These are phyloP conservation scores for Clonostachys sp. DNA, from an alignment of 2,329 filamentous ascomycete species.

Conservation along the genomic window DNA sequence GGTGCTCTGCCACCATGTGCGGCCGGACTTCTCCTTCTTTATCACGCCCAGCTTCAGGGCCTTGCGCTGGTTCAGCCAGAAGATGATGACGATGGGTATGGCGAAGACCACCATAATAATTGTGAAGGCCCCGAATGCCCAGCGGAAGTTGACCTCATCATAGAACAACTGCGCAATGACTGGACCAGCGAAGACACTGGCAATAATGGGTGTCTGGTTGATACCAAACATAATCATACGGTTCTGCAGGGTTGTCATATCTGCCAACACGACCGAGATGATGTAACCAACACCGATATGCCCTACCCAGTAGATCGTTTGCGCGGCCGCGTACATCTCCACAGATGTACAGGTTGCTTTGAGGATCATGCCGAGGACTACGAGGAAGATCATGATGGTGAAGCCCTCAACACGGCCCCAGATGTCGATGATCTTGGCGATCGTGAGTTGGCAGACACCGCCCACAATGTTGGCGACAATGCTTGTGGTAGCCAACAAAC, in stretches of 20 bases:
- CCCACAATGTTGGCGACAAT: slow-evolving; percentile 49
- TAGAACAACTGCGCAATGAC: slow-evolving; percentile 26
- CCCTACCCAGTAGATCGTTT: slow-evolving; percentile 59
- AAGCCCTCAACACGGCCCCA: slow-evolving; percentile 43
- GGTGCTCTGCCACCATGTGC: slow-evolving; percentile 37
- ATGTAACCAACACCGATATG: slow-evolving; percentile 25
- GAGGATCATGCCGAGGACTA: slow-evolving; percentile 48
- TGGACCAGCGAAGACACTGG: slow-evolving; percentile 34
- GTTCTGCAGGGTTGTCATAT: slow-evolving; percentile 31
- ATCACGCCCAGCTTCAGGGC: slow-evolving; percentile 40
- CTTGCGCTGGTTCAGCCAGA: slow-evolving; percentile 29
- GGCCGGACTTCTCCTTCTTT: slow-evolving; percentile 29
- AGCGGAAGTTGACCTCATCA: slow-evolving; percentile 24
- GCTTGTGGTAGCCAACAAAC: slow-evolving; percentile 58
- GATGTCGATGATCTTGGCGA: slow-evolving; percentile 44
- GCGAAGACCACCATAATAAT: slow-evolving; percentile 51
- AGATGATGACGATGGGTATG: slow-evolving; percentile 18
- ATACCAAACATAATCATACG: slow-evolving; percentile 31
- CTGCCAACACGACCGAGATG: slow-evolving; percentile 25
- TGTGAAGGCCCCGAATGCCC: slow-evolving; percentile 54
- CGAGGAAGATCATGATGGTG: slow-evolving; percentile 30
- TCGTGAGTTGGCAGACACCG: slow-evolving; percentile 28
- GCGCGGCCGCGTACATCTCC: slow-evolving; percentile 49
- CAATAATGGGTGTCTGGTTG: slow-evolving; percentile 30
- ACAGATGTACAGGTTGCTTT: slow-evolving; percentile 53